Conservation (phyloP, 768 basidiomycete genomes). For the Tricholoma hemisulphureum region DNA sequence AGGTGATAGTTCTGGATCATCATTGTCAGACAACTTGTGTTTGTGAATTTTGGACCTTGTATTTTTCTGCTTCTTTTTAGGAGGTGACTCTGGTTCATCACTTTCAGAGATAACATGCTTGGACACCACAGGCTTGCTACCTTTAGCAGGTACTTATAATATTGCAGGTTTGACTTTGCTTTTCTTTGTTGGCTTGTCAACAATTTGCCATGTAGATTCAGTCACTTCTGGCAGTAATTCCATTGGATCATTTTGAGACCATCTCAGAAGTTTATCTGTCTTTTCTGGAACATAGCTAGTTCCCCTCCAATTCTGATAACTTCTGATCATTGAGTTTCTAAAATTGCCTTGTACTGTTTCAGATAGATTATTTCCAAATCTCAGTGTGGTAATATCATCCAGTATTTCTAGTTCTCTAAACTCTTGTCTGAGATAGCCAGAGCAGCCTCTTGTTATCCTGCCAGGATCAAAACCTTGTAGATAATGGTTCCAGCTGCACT, state of each 20-base stretch:
- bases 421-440: background rate
- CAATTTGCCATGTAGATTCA: background rate
- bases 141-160: constrained; percentile 14
- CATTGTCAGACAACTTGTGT: background rate
- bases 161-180: constrained; percentile 18
- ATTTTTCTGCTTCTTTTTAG: background rate
- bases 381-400: background rate
- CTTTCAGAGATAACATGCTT: background rate
- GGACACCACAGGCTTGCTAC: constrained; percentile 6
- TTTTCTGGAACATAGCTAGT: constrained; percentile 1
- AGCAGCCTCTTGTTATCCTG: background rate
- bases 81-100: background rate
- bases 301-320: constrained; percentile 11
- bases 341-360: constrained; percentile 9
- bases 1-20: background rate
- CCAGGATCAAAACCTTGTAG: background rate
- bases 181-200: background rate
- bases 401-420: no score
- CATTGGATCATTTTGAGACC: background rate
- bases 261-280: background rate
- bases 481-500: constrained; percentile 3
- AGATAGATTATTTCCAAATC: background rate
- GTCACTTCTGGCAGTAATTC: background rate
- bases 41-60: background rate
- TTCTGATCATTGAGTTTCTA: constrained; percentile 15